These are phyloP conservation scores for Boletus rufocinnamomeus DNA, from an alignment of 768 basidiomycete species.

Conservation along the genomic window DNA sequence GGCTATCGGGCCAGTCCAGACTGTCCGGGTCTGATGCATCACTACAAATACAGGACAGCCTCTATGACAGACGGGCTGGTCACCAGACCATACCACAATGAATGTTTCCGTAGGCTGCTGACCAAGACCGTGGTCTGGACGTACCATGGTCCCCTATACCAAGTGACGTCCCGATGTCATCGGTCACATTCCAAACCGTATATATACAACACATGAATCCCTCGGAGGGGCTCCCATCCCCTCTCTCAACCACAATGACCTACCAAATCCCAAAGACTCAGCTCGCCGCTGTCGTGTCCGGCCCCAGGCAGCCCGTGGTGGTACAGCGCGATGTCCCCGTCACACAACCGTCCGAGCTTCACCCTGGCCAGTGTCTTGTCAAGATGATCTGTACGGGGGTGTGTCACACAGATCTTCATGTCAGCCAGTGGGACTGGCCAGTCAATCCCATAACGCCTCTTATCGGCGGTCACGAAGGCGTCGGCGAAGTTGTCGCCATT, in stretches of 20 bases:
- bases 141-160: no score
- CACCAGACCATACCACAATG: no score
- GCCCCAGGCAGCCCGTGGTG: constrained; percentile 32
- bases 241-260: constrained; percentile 2
- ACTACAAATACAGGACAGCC: no score
- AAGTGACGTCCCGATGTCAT: no score
- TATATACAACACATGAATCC: no score
- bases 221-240: no score
- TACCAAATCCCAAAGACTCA: constrained; percentile 43
- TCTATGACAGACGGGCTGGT: no score
- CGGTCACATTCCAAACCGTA: no score
- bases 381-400: constrained; percentile 78
- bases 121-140: no score
- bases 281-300: constrained; percentile 42
- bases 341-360: constrained; percentile 53
- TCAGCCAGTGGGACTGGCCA: constrained; percentile 80
- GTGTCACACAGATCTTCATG: constrained; percentile 87
- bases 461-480: constrained; percentile 85
- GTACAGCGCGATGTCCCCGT: constrained; percentile 54
- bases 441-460: constrained; percentile 61
- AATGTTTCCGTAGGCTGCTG: no score
- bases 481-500: constrained; percentile 80
- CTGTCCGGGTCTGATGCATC: no score
- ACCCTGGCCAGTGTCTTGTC: constrained; percentile 72
- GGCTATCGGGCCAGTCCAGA: no score